Evolutionary conservation across 805 yeast genomes (phyloP).

Genomic region (Komagataella populi): DNA sequence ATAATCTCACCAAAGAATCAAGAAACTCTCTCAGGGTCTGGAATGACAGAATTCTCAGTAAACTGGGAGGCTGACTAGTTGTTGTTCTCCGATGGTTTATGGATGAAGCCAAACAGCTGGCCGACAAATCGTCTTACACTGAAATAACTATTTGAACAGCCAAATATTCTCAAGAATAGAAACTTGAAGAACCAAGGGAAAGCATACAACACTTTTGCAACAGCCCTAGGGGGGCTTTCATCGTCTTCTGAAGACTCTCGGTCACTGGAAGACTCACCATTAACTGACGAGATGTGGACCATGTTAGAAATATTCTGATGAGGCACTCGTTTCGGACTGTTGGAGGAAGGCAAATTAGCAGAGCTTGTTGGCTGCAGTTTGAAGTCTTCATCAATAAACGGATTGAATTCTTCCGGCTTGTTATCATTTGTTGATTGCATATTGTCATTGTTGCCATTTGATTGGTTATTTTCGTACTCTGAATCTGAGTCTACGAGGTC

Average conservation of each 20-base stretch:
- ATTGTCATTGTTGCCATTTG: background rate
- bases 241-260: background rate
- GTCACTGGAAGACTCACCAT: background rate
- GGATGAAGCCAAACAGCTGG: background rate
- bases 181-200: background rate
- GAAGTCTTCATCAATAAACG: background rate
- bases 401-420: background rate
- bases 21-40: background rate
- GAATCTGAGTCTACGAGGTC: background rate
- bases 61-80: background rate
- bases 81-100: background rate
- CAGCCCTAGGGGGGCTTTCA: background rate
- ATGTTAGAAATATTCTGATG: background rate
- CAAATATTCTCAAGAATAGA: background rate
- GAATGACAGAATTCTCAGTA: background rate
- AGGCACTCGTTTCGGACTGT: background rate
- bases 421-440: background rate
- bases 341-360: background rate
- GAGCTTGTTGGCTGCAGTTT: background rate
- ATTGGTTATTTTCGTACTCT: background rate
- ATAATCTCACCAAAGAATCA: background rate
- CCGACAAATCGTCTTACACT: background rate
- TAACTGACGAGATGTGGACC: background rate
- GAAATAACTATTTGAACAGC: background rate
- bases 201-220: background rate